phyloP scores from a whole-genome alignment of 1,139 yeast species.

The Pichia inconspicua region DNA sequence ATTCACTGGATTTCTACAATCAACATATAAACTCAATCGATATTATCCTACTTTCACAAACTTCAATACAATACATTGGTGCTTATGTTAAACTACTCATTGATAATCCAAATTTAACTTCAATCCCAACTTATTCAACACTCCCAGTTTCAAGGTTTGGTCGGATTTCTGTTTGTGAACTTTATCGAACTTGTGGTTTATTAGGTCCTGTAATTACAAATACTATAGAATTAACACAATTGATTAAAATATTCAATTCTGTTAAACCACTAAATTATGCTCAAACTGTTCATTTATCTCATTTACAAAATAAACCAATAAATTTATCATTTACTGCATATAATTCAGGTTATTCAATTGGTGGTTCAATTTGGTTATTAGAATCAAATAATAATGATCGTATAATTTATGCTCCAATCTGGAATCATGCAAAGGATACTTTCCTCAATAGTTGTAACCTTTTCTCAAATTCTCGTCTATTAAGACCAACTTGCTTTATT shows the following conservation, averaged over 20 bases:
- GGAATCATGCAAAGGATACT: slow-evolving; percentile 91
- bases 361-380: slow-evolving; percentile 85
- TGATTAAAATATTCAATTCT: slow-evolving; percentile 44
- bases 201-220: slow-evolving; percentile 67
- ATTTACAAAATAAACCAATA: slow-evolving; percentile 40
- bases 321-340: slow-evolving; percentile 71
- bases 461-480: slow-evolving; percentile 48
- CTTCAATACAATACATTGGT: slow-evolving; percentile 73
- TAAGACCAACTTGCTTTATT: slow-evolving; percentile 78
- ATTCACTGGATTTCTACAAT: slow-evolving; percentile 5
- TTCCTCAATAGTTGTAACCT: slow-evolving; percentile 72
- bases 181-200: slow-evolving; percentile 63
- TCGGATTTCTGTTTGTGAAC: slow-evolving; percentile 74
- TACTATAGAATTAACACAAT: slow-evolving; percentile 59
- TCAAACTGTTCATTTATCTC: slow-evolving; percentile 53
- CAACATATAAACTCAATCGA: slow-evolving; percentile 33
- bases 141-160: slow-evolving; percentile 85
- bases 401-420: slow-evolving; percentile 78
- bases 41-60: slow-evolving; percentile 72
- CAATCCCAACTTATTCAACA: slow-evolving; percentile 78
- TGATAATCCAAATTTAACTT: slow-evolving; percentile 55
- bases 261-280: slow-evolving; percentile 66
- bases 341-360: slow-evolving; percentile 88
- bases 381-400: slow-evolving; percentile 62
- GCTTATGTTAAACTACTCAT: slow-evolving; percentile 66